phyloP scores from a whole-genome alignment of 1,139 yeast species.

The Candida mesenterica region DNA sequence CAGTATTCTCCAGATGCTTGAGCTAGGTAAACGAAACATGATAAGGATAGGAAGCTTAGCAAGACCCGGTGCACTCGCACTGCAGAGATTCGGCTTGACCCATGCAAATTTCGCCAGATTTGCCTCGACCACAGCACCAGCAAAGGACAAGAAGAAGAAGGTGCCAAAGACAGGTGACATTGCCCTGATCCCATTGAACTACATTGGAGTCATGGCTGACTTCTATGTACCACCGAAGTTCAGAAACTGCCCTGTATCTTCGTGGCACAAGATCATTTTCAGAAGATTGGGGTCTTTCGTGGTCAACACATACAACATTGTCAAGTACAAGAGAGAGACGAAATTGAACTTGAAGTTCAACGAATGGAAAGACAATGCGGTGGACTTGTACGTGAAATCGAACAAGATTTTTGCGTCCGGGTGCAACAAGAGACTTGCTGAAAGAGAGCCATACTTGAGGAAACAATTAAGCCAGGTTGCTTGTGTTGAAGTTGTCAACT shows the following conservation, averaged over 20 bases:
- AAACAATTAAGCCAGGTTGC: conserved; percentile 44
- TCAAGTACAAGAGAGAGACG: conserved; percentile 60
- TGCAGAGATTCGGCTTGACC: no score
- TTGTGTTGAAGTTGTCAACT: conserved; percentile 54
- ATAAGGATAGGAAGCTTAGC: conserved; percentile 7
- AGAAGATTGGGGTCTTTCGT: conserved; percentile 53
- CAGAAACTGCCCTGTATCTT: conserved; percentile 27
- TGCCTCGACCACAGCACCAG: conserved; percentile 9
- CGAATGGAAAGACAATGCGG: conserved; percentile 72
- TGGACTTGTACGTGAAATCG: conserved; percentile 61
- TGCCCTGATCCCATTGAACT: conserved; percentile 39
- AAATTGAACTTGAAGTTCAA: conserved; percentile 63
- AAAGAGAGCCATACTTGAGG: conserved; percentile 42
- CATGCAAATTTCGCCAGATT: conserved; percentile 8
- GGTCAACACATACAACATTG: conserved; percentile 63
- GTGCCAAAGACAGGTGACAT: conserved; percentile 27
- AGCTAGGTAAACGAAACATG: conserved; percentile 1
- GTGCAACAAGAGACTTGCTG: conserved; percentile 30
- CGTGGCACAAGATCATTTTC: conserved; percentile 40
- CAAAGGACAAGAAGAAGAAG: conserved; percentile 19
- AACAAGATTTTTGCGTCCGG: conserved; percentile 66
- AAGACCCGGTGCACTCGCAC: no score
- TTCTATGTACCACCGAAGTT: conserved; percentile 44
- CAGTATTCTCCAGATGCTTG: no score
- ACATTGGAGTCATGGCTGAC: conserved; percentile 44